Base-by-base conservation (phyloP, 805 yeast species). In the Spathaspora boniae region DNA sequence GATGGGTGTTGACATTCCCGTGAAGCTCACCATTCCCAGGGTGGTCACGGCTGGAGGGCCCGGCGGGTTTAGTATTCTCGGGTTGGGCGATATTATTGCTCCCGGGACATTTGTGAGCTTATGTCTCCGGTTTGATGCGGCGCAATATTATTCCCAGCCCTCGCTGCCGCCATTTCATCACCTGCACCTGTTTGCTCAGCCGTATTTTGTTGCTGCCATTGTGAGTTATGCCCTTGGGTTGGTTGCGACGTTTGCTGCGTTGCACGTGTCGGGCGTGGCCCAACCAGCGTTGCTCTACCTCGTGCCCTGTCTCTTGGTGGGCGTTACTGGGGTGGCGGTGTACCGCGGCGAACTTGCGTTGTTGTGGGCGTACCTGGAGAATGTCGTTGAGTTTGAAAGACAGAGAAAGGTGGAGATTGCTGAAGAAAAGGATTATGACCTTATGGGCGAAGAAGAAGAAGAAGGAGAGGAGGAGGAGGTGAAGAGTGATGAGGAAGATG, bases 241-340 rank as follows among this genome's bases (percentile, higher is more conserved):
- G 26, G 16, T 53, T 0, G 31, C 48, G 0, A 74, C 86, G 1
- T 54, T 70, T 32, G 45, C 41, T 2, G 72, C 66, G 3, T 52
- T 72, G 33, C 56, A 60, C 21, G 33, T 48, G 3, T 72, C 47
- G 41, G 46, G 66, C 1, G 52, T 48, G 8, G 86, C 79, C 1
- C 88, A 81, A 54, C 88, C 88, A 1, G 87, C 87, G 0, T 57
- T 82, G 42, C 50, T 82, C 14, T 82, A 80, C 48, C 53, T 82
- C 17, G 78, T 78, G 4, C 88, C 88, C 4, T 27, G 46, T n/a
- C 29, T 62, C 22, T 24, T 58, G 14, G 6, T 61, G 0, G 56
- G 70, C 0, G 61, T 68, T 1, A n/a, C 56, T 0, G 24, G 48
- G 0, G 45, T 58, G 0, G 75, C 76, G 0, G 32, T 46, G n/a